phyloP scores from a whole-genome alignment of 2,329 filamentous ascomycete species.

The Neospermospora avenae region DNA sequence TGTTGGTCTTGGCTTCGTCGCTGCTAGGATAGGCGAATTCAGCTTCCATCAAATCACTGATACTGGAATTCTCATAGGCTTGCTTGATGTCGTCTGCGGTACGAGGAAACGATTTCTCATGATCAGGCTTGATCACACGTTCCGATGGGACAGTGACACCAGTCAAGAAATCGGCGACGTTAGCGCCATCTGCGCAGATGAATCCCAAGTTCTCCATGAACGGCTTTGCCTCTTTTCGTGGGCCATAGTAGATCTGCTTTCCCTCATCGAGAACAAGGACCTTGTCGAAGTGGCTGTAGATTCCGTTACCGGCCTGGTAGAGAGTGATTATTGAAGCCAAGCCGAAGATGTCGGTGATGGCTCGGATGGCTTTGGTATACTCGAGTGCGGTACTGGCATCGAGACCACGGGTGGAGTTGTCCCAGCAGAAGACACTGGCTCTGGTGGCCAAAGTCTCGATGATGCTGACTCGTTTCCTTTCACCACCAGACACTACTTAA shows the following conservation, averaged over 20 bases:
- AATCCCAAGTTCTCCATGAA: slow-evolving; percentile 67
- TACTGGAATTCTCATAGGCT: slow-evolving; percentile 50
- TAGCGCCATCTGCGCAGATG: slow-evolving; percentile 57
- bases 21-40: slow-evolving; percentile 57
- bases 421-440: slow-evolving; percentile 57
- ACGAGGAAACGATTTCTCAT: slow-evolving; percentile 44
- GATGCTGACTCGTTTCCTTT: slow-evolving; percentile 59
- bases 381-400: slow-evolving; percentile 68
- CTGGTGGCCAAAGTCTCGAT: slow-evolving; percentile 43
- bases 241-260: slow-evolving; percentile 63
- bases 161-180: slow-evolving; percentile 63
- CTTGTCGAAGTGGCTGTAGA: slow-evolving; percentile 69
- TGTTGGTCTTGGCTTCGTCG: slow-evolving; percentile 42
- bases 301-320: slow-evolving; percentile 68
- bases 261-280: slow-evolving; percentile 65
- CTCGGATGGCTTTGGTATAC: slow-evolving; percentile 57
- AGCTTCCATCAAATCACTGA: slow-evolving; percentile 47
- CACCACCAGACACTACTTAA: slow-evolving; percentile 52
- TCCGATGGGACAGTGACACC: slow-evolving; percentile 56
- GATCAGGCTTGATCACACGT: slow-evolving; percentile 52
- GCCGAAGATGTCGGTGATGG: slow-evolving; percentile 60
- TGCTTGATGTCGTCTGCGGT: slow-evolving; percentile 43
- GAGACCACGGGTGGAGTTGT: slow-evolving; percentile 63
- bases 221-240: slow-evolving; percentile 52
- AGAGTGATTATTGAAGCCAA: slow-evolving; percentile 60